Conservation (phyloP, 345 rosid species). For the Linum tenue region DNA sequence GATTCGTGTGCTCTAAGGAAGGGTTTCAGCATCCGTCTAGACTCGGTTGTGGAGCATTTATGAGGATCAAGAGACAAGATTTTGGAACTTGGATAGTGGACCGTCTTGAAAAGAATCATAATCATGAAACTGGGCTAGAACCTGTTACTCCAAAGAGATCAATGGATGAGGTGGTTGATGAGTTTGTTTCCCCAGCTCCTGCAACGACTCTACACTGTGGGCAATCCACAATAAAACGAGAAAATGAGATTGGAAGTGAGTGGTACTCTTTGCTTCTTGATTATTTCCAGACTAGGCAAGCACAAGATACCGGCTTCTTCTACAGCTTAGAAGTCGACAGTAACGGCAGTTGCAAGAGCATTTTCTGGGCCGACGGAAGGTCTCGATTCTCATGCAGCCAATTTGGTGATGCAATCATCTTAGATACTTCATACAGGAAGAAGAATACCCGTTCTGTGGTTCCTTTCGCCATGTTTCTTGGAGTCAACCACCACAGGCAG, state of each 20-base stretch:
- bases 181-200: conserved; percentile 38
- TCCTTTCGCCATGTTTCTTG: conserved; percentile 76
- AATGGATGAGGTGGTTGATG: conserved; percentile 38
- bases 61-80: conserved; percentile 83
- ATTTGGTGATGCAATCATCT: conserved; percentile 60
- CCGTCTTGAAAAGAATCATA: conserved; percentile 67
- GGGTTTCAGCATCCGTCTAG: conserved; percentile 95
- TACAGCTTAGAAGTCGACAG: conserved; percentile 44
- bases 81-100: conserved; percentile 79
- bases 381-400: conserved; percentile 81
- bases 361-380: conserved; percentile 92
- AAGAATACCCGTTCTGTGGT: conserved; percentile 30
- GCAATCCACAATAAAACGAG: conserved; percentile 23
- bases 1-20: conserved; percentile 93
- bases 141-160: conserved; percentile 44
- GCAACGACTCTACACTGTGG: conserved; percentile 28
- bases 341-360: conserved; percentile 50
- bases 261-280: conserved; percentile 66
- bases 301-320: conserved; percentile 83
- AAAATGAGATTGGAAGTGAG: conserved; percentile 56
- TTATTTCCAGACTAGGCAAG: conserved; percentile 66
- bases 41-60: conserved; percentile 86
- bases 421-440: conserved; percentile 73
- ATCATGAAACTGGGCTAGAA: conserved; percentile 54
- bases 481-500: conserved; percentile 81